phyloP scores from a whole-genome alignment of 1,284 basidiomycete species.

The Trametes versicolor region DNA sequence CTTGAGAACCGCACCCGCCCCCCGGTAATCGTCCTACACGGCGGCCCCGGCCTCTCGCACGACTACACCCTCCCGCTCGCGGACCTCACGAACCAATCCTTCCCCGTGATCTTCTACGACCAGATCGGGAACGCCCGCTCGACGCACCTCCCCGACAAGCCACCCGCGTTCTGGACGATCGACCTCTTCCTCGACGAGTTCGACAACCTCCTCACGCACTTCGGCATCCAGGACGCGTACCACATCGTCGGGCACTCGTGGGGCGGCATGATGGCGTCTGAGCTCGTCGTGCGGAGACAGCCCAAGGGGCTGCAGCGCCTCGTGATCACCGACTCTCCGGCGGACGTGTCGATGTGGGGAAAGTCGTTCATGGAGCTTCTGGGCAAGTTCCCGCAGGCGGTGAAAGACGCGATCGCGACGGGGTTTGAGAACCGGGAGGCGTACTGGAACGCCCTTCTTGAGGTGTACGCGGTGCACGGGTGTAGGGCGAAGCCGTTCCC shows the following conservation, averaged over 20 bases:
- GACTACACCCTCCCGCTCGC: constrained; percentile 39
- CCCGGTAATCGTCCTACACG: constrained; percentile 36
- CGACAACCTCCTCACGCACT: constrained; percentile 41
- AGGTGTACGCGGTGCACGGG: constrained; percentile 35
- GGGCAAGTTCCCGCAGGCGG: constrained; percentile 35
- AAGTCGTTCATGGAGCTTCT: constrained; percentile 32
- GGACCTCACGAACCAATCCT: constrained; percentile 36
- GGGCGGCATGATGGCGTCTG: constrained; percentile 44
- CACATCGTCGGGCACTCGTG: constrained; percentile 47
- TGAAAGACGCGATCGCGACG: constrained; percentile 38
- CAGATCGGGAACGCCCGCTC: constrained; percentile 45
- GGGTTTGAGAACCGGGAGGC: constrained; percentile 40
- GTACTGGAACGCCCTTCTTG: constrained; percentile 40
- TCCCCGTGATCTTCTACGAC: constrained; percentile 48
- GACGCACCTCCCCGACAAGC: constrained; percentile 44
- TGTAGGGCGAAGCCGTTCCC: constrained; percentile 38
- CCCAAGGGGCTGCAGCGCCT: constrained; percentile 40
- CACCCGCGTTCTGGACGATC: constrained; percentile 42
- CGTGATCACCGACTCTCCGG: constrained; percentile 38
- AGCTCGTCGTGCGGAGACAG: constrained; percentile 36
- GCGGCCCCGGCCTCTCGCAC: constrained; percentile 41
- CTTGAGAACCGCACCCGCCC: constrained; percentile 25
- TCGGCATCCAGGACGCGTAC: constrained; percentile 40
- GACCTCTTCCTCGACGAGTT: constrained; percentile 47
- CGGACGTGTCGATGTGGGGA: constrained; percentile 34